Percentiles rank a stretch among this genome's conserved stretches.
phyloP scores from a whole-genome alignment of 768 basidiomycete genomes.

The Glaciozyma martinii region DNA sequence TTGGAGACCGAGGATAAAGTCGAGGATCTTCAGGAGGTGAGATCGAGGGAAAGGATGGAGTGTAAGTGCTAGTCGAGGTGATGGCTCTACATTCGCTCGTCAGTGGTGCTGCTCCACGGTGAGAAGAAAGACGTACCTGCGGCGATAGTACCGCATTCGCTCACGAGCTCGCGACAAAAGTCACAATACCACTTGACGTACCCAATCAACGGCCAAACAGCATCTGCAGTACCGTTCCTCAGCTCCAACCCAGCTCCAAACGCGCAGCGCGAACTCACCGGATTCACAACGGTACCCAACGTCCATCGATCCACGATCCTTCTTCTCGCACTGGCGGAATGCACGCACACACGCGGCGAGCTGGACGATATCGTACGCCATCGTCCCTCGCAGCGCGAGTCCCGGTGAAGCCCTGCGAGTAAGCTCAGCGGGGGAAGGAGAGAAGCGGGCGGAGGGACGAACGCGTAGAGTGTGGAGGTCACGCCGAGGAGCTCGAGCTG shows the following conservation, averaged over 20 bases:
- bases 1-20: background rate
- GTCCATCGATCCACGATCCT: background rate
- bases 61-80: background rate
- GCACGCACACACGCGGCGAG: background rate
- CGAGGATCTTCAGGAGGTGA: background rate
- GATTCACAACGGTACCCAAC: background rate
- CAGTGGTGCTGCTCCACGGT: too few species aligned
- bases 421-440: background rate
- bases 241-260: background rate
- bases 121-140: background rate
- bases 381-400: background rate
- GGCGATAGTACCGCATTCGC: background rate
- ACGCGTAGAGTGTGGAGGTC: background rate
- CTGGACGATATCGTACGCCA: background rate
- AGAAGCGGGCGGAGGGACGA: background rate
- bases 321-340: background rate
- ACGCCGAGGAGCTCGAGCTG: conserved; percentile 11
- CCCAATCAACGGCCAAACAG: conserved; percentile 9
- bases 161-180: background rate
- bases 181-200: conserved; percentile 1
- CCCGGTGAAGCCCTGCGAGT: background rate
- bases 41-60: conserved; percentile 4
- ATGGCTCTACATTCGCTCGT: background rate
- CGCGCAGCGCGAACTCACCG: background rate
- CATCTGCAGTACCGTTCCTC: background rate